Evolutionary conservation across 164 flowering plant genomes (phyloP).

Genomic region (Piper longum): DNA sequence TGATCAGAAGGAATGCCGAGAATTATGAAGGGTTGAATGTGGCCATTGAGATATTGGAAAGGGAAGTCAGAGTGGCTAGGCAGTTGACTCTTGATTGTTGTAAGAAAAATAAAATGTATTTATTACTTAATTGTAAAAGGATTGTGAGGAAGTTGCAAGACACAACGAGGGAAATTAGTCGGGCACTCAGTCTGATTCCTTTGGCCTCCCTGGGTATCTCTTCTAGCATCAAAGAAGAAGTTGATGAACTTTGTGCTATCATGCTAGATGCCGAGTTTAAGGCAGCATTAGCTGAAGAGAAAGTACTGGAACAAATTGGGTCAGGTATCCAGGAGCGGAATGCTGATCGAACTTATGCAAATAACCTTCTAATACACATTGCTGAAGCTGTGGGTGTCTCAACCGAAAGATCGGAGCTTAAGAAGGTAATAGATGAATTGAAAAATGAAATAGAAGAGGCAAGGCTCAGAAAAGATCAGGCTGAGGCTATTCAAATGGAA

Average conservation of each 20-base stretch:
- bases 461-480: constrained; percentile 38
- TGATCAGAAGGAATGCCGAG: constrained; percentile 16
- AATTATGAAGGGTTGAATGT: constrained; percentile 25
- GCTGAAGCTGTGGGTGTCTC: constrained; percentile 56
- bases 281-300: constrained; percentile 46
- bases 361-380: constrained; percentile 37
- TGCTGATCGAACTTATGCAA: constrained; percentile 49
- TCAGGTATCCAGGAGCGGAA: constrained; percentile 54
- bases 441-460: constrained; percentile 49
- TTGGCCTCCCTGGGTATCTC: constrained; percentile 42
- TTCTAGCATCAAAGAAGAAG: constrained; percentile 24
- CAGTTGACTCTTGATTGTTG: constrained; percentile 34
- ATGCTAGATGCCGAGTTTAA: constrained; percentile 43
- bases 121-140: constrained; percentile 35
- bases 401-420: constrained; percentile 30
- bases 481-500: constrained; percentile 72
- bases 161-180: constrained; percentile 35
- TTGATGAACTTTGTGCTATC: constrained; percentile 22
- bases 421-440: constrained; percentile 52
- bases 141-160: constrained; percentile 29
- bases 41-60: constrained; percentile 28
- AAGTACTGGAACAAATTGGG: constrained; percentile 48
- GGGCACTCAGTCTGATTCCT: constrained; percentile 42
- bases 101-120: constrained; percentile 46
- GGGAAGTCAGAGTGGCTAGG: constrained; percentile 33